Evolutionary conservation across 495 filamentous ascomycete genomes (phyloP), one percentile per base, ranked within the genome.

Genomic region (Xylaria telfairii): DNA sequence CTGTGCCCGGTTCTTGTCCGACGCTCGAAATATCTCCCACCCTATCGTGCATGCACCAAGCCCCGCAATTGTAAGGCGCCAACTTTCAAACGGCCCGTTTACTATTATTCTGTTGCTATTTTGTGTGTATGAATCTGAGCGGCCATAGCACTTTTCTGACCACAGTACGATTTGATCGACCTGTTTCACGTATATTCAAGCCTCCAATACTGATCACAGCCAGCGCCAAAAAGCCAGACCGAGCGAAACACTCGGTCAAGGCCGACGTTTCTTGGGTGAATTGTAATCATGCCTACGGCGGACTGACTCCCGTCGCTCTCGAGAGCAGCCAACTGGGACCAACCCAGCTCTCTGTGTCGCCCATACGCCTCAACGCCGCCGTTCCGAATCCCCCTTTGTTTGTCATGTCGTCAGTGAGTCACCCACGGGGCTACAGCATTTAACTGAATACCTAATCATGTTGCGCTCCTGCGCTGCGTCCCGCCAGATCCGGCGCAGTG

Each of bases 71-170:
- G 8, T 21, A 65, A 57, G 26, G 51, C 54, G 21, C 37, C 28
- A 24, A 34, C 42, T 26, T 37, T 30, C 54, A 42, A 69, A 69
- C 67, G 67, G 67, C 28, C 67, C 67, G 67, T 19, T 69, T 69
- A 69, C 67, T 53, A 28, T 51, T 46, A 7, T 53, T 28, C 28
- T 53, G 53, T 61, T 68, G 41, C 66, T 68, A 54, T 42, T 69
- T 54, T 63, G 57, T 69, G 57, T 62, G 41, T 39, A 44, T 46
- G 57, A 63, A 69, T 69, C 44, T 19, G 13, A 21, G 17, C 15
- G 15, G 59, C 8, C 12, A 24, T 21, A 34, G 41, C 28, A 41
- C 19, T 41, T 66, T 66, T 65, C 63, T 66, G 63, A 66, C 64
- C 32, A 66, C 64, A 66, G 47, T 42, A 54, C 64, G n/a, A 49